These are phyloP conservation scores for Lactarius hatsudake DNA, from an alignment of 768 basidiomycete genomes.

Conservation along the genomic window DNA sequence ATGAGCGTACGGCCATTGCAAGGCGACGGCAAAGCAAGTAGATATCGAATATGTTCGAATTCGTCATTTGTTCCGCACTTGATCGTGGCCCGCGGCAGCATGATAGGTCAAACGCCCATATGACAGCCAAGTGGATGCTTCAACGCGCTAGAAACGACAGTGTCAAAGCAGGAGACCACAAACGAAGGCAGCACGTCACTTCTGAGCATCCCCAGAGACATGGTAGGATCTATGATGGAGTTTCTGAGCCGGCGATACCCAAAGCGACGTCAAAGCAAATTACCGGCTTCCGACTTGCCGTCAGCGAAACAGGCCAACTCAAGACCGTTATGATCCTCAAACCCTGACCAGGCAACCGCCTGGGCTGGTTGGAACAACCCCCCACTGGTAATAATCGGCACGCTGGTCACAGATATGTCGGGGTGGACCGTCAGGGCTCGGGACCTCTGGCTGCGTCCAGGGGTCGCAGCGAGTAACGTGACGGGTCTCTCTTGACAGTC, in stretches of 20 bases:
- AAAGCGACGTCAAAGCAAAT: neutral
- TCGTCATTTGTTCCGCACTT: neutral
- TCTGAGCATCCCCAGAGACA: neutral
- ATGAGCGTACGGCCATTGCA: neutral
- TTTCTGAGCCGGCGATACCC: neutral
- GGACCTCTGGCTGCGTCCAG: neutral
- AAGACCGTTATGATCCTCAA: neutral
- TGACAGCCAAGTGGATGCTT: neutral
- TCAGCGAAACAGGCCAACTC: neutral
- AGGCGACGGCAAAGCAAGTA: constrained; percentile 8
- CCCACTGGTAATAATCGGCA: neutral
- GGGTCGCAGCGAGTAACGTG: neutral
- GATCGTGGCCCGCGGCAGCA: neutral
- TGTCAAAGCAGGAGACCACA: neutral
- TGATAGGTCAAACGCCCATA: neutral
- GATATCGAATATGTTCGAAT: constrained; percentile 2
- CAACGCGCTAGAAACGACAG: neutral
- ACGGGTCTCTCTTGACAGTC: neutral
- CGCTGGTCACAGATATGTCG: neutral
- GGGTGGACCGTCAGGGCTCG: neutral
- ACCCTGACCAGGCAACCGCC: neutral
- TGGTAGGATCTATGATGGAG: neutral
- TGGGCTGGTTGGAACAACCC: neutral
- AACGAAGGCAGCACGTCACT: neutral
- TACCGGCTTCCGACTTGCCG: neutral